Evolutionary conservation across 2,329 filamentous ascomycete genomes (phyloP), one percentile per base, ranked within the genome.

Genomic region (Aaosphaeria pasadenensis): DNA sequence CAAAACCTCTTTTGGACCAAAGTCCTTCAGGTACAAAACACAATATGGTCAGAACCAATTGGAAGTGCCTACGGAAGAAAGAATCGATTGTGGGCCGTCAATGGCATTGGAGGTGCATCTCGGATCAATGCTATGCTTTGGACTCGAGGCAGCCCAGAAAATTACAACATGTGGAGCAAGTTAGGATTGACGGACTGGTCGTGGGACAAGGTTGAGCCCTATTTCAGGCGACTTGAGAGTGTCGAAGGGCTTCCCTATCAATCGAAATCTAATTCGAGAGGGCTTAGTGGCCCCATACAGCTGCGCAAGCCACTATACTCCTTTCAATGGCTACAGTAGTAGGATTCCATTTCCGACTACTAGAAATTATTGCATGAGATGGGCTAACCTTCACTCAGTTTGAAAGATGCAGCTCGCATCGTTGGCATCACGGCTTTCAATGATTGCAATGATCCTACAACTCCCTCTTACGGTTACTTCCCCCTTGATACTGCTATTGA

Each of bases 51-150:
- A 31, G 49, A 51, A 33, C 49, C 46, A n/a, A 51, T 51, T 43
- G 28, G 36, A 35, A 39, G 39, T 30, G 49, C 49, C 38, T 13
- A 51, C 29, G 46, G 35, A 24, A 48, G 49, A 24, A 48, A 42
- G 1, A 51, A 51, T 42, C 39, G 39, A 33, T 46, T 51, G 39
- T 45, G 46, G 46, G 46, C 50, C 33, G 50, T 52, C 36, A 52
- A 52, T 30, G 50, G 50, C 44, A 47, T 52, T 44, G 50, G 50
- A 35, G 50, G 50, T 47, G 50, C 40, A 39, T 49, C 46, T 46
- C 46, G 50, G 44, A 46, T 52, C 47, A 52, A 52, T 40, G 50
- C 50, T 40, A 52, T 52, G 46, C 47, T 52, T 30, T 52, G 47
- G 50, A 52, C 50, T 44, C 50, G 50, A 45, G 50, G 50, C 13